These are phyloP conservation scores for Theileria parva DNA, from an alignment of 169 alveolate species.

Conservation along the genomic window DNA sequence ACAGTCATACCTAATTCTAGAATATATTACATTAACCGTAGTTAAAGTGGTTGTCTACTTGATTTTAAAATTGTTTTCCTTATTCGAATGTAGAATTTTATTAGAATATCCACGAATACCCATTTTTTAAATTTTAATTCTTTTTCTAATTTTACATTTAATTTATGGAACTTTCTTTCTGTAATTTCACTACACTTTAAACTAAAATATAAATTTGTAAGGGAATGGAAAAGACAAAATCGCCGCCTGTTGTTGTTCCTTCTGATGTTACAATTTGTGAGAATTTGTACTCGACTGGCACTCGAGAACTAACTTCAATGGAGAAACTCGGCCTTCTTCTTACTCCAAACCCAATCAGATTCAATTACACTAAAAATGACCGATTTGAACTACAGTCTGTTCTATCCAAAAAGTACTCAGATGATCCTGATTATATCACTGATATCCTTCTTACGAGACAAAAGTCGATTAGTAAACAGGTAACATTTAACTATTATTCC, in stretches of 20 bases:
- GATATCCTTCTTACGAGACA: constrained; percentile 42
- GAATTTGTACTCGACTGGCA: constrained; percentile 51
- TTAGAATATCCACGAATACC: background rate
- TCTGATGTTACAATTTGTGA: constrained; percentile 67
- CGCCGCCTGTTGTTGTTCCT: constrained; percentile 64
- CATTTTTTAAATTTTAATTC: background rate
- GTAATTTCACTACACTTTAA: background rate
- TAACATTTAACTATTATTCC: background rate
- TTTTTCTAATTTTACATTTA: no score
- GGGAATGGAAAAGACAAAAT: background rate
- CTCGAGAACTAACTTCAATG: constrained; percentile 43
- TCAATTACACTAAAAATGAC: constrained; percentile 52
- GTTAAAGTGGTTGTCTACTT: background rate
- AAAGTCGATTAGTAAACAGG: constrained; percentile 52
- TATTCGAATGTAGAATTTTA: background rate
- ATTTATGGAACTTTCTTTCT: background rate
- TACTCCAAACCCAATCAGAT: constrained; percentile 55
- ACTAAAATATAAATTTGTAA: background rate
- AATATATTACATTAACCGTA: background rate
- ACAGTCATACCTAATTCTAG: background rate
- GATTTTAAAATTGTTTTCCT: background rate
- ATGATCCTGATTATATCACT: constrained; percentile 52
- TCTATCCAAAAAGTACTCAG: constrained; percentile 47
- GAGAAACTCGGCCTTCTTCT: constrained; percentile 56
- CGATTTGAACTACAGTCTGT: constrained; percentile 43